Evolutionary conservation across 192 early-diverging fungal genomes (phyloP).

Genomic region (Geranomyces variabilis): DNA sequence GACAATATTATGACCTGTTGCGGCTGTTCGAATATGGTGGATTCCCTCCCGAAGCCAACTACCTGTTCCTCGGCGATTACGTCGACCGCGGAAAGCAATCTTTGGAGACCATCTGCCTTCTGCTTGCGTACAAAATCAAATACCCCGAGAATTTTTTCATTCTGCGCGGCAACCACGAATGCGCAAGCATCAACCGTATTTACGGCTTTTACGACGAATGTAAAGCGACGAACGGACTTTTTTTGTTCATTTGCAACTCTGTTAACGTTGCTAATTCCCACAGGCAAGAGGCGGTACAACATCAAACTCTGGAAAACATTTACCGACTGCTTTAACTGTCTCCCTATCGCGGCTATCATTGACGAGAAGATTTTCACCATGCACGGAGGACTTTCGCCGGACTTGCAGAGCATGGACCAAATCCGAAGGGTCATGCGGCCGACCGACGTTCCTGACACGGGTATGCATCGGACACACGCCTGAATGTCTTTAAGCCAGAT

Average conservation of each 20-base stretch:
- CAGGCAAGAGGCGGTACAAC: slow-evolving; percentile 95
- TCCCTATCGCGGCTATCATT: slow-evolving; percentile 95
- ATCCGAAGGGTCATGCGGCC: slow-evolving; percentile 96
- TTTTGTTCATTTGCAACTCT: neutral
- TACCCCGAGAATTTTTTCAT: slow-evolving; percentile 96
- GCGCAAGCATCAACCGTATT: slow-evolving; percentile 90
- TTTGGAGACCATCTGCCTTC: slow-evolving; percentile 89
- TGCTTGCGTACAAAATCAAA: slow-evolving; percentile 97
- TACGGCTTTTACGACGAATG: slow-evolving; percentile 99
- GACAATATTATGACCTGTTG: slow-evolving; percentile 91
- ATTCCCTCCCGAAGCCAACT: slow-evolving; percentile 89
- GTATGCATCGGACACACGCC: slow-evolving; percentile 42
- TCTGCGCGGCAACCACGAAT: slow-evolving; percentile 96
- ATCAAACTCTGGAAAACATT: slow-evolving; percentile 99
- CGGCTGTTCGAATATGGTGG: slow-evolving; percentile 93
- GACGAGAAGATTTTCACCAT: slow-evolving; percentile 99
- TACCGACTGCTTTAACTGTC: slow-evolving; percentile 98
- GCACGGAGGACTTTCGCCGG: slow-evolving; percentile 97
- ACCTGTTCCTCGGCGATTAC: slow-evolving; percentile 92
- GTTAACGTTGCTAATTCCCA: slow-evolving; percentile 16
- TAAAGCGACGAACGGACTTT: slow-evolving; percentile 39
- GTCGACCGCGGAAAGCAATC: slow-evolving; percentile 96
- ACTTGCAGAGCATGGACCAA: slow-evolving; percentile 97
- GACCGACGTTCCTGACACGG: slow-evolving; percentile 97
- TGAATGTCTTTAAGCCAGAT: neutral